Evolutionary conservation across 2,329 filamentous ascomycete genomes (phyloP).

Genomic region (Conoideocrella luteorostrata): DNA sequence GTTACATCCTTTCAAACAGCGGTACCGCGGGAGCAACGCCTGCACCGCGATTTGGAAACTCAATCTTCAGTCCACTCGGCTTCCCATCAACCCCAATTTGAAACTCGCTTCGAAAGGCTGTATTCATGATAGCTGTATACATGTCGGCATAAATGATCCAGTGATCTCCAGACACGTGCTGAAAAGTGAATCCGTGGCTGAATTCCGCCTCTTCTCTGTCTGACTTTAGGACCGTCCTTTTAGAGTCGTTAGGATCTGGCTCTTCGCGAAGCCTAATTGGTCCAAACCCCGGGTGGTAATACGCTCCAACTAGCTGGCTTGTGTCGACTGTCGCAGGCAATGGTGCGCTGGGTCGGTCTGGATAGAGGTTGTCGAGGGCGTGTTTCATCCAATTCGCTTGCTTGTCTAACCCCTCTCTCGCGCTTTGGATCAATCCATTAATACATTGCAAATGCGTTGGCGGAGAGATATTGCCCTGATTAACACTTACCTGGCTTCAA

Average conservation of each 20-base stretch:
- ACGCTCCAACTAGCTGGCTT: conserved; percentile 32
- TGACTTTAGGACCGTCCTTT: conserved; percentile 14
- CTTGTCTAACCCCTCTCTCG: conserved; percentile 3
- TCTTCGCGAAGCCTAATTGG: conserved; percentile 13
- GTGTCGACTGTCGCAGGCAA: conserved; percentile 28
- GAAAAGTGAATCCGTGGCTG: conserved; percentile 12
- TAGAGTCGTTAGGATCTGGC: conserved; percentile 5
- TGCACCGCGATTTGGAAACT: not conserved
- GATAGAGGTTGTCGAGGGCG: conserved; percentile 30
- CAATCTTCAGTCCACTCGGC: not conserved
- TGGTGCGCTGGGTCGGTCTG: conserved; percentile 26
- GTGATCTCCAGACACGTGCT: conserved; percentile 20
- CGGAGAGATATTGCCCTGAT: not conserved
- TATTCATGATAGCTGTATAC: not conserved
- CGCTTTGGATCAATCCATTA: too few relatives aligned
- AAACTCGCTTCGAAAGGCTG: not conserved
- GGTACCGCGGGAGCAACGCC: not conserved
- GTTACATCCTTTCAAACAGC: not conserved
- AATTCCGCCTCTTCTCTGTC: conserved; percentile 17
- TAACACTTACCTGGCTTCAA: not conserved
- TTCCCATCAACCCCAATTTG: not conserved
- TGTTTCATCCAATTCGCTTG: conserved; percentile 18
- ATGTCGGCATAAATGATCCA: conserved; percentile 21
- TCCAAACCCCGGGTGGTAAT: conserved; percentile 36
- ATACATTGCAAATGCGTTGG: conserved; percentile 2